phyloP scores from a whole-genome alignment of 2,329 filamentous ascomycete species.

The Rutstroemia sp. region DNA sequence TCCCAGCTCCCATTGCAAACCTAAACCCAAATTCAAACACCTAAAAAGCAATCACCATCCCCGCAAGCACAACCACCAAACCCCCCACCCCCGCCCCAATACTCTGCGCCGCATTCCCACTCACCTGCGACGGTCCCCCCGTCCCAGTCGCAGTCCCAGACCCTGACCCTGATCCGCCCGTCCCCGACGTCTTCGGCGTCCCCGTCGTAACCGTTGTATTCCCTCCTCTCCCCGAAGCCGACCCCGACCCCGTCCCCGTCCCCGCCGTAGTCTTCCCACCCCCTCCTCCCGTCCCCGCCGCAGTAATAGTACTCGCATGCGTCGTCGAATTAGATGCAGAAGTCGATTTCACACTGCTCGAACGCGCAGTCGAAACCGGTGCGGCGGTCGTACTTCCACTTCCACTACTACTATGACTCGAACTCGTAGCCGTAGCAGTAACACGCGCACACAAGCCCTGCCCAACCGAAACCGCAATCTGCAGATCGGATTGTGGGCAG shows the following conservation, averaged over 20 bases:
- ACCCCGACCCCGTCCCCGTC: background rate
- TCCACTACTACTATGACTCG: too few species aligned
- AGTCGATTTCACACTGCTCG: background rate
- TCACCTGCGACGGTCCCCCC: background rate
- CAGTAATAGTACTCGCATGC: too few species aligned
- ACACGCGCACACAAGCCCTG: conserved; percentile 28
- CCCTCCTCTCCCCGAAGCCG: too few species aligned
- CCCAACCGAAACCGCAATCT: conserved; percentile 30
- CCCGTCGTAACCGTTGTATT: background rate
- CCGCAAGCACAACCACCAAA: background rate
- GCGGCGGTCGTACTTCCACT: background rate
- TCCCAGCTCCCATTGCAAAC: too few species aligned
- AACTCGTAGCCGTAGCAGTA: conserved; percentile 14
- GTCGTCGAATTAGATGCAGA: background rate
- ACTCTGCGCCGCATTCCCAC: background rate
- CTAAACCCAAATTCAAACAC: too few species aligned
- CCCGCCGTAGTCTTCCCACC: too few species aligned
- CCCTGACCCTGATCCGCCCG: too few species aligned
- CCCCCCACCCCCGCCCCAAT: background rate
- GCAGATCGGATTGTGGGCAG: conserved; percentile 29
- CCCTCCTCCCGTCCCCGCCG: too few species aligned
- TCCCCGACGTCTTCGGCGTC: background rate
- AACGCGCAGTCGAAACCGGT: too few species aligned
- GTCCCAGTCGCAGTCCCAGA: background rate
- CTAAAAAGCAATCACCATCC: background rate